Evolutionary conservation across 768 basidiomycete genomes (phyloP).

Genomic region (Brasilioporus rufonigricans): DNA sequence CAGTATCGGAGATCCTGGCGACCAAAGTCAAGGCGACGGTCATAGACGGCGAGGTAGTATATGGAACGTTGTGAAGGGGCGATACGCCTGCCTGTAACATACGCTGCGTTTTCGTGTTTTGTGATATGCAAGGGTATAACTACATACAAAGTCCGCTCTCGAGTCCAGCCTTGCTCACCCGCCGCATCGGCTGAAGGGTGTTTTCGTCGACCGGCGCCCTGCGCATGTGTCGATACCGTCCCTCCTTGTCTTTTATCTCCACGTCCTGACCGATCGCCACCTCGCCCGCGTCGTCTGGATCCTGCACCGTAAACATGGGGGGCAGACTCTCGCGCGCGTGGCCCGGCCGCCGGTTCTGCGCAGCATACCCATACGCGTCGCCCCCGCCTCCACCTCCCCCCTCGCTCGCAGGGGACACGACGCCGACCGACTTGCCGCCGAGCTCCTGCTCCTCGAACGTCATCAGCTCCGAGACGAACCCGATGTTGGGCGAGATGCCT

Average conservation of each 20-base stretch:
- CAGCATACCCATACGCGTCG: constrained; percentile 40
- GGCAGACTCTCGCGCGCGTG: constrained; percentile 72
- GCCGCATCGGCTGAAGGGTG: constrained; percentile 84
- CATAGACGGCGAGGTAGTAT: constrained; percentile 68
- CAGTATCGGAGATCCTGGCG: constrained; percentile 55
- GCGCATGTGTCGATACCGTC: constrained; percentile 84
- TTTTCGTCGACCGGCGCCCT: constrained; percentile 85
- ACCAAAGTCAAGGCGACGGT: constrained; percentile 71
- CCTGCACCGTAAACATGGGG: constrained; percentile 28
- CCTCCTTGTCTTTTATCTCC: constrained; percentile 84
- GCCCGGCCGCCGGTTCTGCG: constrained; percentile 51
- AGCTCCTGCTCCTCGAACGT: constrained; percentile 90
- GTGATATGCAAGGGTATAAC: constrained; percentile 17
- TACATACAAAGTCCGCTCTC: constrained; percentile 56
- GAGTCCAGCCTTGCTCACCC: constrained; percentile 91
- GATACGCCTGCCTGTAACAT: not conserved
- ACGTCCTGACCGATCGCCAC: constrained; percentile 68
- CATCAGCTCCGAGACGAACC: constrained; percentile 97
- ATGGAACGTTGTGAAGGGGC: constrained; percentile 42
- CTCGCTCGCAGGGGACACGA: constrained; percentile 23
- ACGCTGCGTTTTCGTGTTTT: not conserved
- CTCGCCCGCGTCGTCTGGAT: constrained; percentile 33
- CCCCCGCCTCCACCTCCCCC: constrained; percentile 15
- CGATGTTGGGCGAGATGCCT: constrained; percentile 96
- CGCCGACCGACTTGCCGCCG: constrained; percentile 49